Percentiles rank a stretch among this genome's conserved stretches.
These are phyloP conservation scores for Skeletonema potamos DNA, from an alignment of 108 stramenopile genomes.

Conservation along the genomic window DNA sequence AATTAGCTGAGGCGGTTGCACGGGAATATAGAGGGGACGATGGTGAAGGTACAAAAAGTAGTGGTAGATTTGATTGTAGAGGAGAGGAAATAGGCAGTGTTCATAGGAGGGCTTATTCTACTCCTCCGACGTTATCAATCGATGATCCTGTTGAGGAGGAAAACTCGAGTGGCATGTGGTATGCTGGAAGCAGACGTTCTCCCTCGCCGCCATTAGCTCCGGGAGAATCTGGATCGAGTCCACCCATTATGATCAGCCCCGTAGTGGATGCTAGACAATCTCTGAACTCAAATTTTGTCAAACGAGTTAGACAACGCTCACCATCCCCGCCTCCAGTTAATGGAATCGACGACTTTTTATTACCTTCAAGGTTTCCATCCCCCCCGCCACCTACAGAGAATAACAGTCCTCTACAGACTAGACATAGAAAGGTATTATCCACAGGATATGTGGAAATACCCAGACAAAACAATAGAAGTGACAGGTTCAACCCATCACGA, in stretches of 20 bases:
- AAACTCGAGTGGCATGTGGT: constrained; percentile 21
- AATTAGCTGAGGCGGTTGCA: constrained; percentile 21
- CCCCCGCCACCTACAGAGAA: background rate
- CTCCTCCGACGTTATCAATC: constrained; percentile 18
- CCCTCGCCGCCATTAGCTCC: background rate
- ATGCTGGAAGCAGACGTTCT: constrained; percentile 22
- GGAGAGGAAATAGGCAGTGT: background rate
- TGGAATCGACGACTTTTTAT: background rate
- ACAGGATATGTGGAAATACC: constrained; percentile 11
- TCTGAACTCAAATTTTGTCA: background rate
- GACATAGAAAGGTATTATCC: constrained; percentile 14
- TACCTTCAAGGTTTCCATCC: background rate
- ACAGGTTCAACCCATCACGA: constrained; percentile 13
- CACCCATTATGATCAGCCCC: background rate
- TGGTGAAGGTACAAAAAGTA: background rate
- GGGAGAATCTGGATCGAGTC: background rate
- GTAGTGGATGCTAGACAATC: background rate
- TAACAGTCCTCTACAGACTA: constrained; percentile 19
- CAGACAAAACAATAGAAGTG: background rate
- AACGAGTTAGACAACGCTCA: background rate
- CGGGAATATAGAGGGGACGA: constrained; percentile 11
- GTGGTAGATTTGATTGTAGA: background rate
- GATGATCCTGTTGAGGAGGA: constrained; percentile 46
- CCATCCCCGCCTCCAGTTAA: constrained; percentile 3
- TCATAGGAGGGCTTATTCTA: constrained; percentile 16